Conservation (phyloP, 495 filamentous ascomycete species). For the Penicillium odoratum region DNA sequence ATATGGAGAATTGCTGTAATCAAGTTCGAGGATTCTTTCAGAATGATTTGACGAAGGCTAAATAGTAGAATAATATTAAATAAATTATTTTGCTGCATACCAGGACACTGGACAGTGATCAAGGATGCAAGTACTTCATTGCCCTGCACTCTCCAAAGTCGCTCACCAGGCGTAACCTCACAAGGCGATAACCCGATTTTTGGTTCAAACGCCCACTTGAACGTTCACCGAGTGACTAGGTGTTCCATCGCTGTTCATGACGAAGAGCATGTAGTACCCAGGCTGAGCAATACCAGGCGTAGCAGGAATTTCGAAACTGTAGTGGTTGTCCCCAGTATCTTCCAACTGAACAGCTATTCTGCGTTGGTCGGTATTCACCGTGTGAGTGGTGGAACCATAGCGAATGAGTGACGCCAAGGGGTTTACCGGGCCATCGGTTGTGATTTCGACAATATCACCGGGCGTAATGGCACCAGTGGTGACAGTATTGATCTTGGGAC, state of each 20-base stretch:
- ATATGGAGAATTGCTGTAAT: too few species aligned
- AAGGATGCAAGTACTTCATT: neutral
- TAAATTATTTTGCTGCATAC: neutral
- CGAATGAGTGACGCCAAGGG: constrained; percentile 34
- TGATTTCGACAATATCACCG: constrained; percentile 39
- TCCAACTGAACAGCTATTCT: constrained; percentile 36
- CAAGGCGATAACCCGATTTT: neutral
- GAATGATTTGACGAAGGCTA: neutral
- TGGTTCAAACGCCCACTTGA: constrained; percentile 4
- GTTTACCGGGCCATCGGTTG: constrained; percentile 26
- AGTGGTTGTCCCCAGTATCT: constrained; percentile 16
- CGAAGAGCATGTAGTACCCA: constrained; percentile 54
- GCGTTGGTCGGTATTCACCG: constrained; percentile 52
- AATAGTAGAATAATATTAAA: neutral
- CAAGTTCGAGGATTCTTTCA: too few species aligned
- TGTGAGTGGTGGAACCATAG: constrained; percentile 46
- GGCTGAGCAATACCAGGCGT: constrained; percentile 46
- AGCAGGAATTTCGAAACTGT: constrained; percentile 35
- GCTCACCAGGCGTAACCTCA: too few species aligned
- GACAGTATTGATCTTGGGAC: constrained; percentile 38
- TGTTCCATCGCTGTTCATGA: constrained; percentile 34
- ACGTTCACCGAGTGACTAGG: constrained; percentile 39
- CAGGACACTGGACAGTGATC: neutral
- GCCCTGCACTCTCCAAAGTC: neutral
- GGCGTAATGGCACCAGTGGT: constrained; percentile 20